A percentile compares a stretch with the other conserved stretches of the same genome.
Evolutionary conservation across 192 early-diverging fungal genomes (phyloP).

Genomic region (Irineochytrium annulatum): DNA sequence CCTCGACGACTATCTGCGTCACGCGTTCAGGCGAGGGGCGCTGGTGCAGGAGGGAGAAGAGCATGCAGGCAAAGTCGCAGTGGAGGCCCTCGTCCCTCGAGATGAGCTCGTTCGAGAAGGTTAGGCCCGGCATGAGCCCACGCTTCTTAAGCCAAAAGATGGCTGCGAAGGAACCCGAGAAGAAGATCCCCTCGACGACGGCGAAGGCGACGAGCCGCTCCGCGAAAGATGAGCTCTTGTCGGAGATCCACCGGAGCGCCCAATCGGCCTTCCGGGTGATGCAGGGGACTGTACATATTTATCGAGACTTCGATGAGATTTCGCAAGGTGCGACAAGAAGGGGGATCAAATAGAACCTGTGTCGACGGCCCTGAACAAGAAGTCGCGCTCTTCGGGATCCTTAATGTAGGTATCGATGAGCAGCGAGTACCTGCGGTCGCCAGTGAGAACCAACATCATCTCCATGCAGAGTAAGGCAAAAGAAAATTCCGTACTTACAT

Average conservation of each 20-base stretch:
- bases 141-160: constrained; percentile 99
- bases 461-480: background rate
- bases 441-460: no score
- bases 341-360: no score
- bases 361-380: constrained; percentile 91
- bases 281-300: constrained; percentile 69
- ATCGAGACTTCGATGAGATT: no score
- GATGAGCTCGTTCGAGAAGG: constrained; percentile 97
- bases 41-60: constrained; percentile 77
- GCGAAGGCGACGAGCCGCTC: constrained; percentile 94
- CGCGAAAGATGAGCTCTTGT: constrained; percentile 76
- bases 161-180: constrained; percentile 93
- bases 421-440: constrained; percentile 68
- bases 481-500: constrained; percentile 35
- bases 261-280: constrained; percentile 95
- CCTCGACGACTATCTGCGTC: constrained; percentile 71
- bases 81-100: constrained; percentile 96
- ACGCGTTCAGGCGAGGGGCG: constrained; percentile 67
- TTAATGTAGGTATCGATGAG: constrained; percentile 95
- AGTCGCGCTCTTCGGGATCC: constrained; percentile 73
- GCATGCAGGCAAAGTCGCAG: constrained; percentile 93
- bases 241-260: constrained; percentile 91
- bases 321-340: no score
- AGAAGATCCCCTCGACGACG: constrained; percentile 98
- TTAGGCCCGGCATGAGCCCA: constrained; percentile 94